A percentile compares a stretch with the other conserved stretches of the same genome.
Conservation (phyloP, 306 rosid genomes). For the Alnus glutinosa region DNA sequence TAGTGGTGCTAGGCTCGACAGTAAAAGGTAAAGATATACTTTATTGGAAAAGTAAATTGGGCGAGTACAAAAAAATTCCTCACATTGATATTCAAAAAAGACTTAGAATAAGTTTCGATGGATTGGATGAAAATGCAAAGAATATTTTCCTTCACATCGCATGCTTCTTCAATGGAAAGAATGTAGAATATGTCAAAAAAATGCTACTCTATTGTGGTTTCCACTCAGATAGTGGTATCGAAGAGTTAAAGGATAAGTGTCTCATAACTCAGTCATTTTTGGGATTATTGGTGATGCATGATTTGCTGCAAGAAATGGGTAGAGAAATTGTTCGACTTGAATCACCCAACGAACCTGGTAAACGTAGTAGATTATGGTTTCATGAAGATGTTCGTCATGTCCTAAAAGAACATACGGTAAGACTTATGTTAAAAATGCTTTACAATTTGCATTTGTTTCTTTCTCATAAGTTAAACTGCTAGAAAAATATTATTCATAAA, state of each 20-base stretch:
- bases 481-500: no score
- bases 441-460: no score
- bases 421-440: not conserved
- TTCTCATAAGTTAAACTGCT: no score
- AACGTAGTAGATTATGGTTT: conserved; percentile 36
- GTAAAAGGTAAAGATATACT: not conserved
- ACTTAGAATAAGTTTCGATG: conserved; percentile 30
- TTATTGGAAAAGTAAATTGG: conserved; percentile 28
- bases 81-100: not conserved
- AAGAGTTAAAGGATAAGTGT: conserved; percentile 20
- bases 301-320: conserved; percentile 32
- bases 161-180: conserved; percentile 24
- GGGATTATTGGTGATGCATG: conserved; percentile 32
- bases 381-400: conserved; percentile 17
- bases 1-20: conserved; percentile 35
- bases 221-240: conserved; percentile 8
- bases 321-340: conserved; percentile 27
- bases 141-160: conserved; percentile 35
- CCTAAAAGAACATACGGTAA: conserved; percentile 20
- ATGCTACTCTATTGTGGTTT: conserved; percentile 2
- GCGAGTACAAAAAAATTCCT: conserved; percentile 4
- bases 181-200: not conserved
- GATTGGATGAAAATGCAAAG: conserved; percentile 18
- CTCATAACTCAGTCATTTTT: conserved; percentile 2
- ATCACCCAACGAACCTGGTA: conserved; percentile 14